phyloP scores from a whole-genome alignment of 2,329 filamentous ascomycete species.

The Calonectria hongkongensis region DNA sequence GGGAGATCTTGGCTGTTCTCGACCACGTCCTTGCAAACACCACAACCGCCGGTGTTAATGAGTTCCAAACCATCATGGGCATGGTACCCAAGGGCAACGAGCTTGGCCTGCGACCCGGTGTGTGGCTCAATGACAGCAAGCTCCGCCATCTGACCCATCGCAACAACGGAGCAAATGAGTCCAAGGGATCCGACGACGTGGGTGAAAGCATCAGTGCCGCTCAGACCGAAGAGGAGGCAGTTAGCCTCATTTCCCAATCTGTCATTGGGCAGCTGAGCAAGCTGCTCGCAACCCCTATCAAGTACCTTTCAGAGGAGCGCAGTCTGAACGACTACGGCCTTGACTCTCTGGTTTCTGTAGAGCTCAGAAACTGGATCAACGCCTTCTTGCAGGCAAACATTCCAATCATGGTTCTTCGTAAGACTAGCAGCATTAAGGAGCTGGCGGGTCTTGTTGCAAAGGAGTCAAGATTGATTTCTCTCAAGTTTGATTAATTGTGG shows the following conservation, averaged over 20 bases:
- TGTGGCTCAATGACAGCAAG: constrained; percentile 33
- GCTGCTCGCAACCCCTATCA: constrained; percentile 51
- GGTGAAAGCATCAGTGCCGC: constrained; percentile 36
- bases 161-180: background rate
- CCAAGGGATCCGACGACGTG: constrained; percentile 29
- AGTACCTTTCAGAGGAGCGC: constrained; percentile 50
- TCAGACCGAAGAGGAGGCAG: constrained; percentile 44
- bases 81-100: constrained; percentile 35
- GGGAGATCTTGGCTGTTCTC: constrained; percentile 44
- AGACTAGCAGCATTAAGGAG: constrained; percentile 50
- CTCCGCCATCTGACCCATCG: constrained; percentile 21
- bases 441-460: constrained; percentile 47
- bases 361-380: constrained; percentile 57
- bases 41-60: constrained; percentile 4
- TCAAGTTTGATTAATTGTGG: constrained; percentile 35
- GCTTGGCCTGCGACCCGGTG: constrained; percentile 27
- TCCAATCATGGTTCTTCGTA: constrained; percentile 48
- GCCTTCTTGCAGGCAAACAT: constrained; percentile 50
- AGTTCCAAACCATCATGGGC: constrained; percentile 34
- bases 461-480: constrained; percentile 49
- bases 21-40: constrained; percentile 34
- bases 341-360: constrained; percentile 58
- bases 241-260: constrained; percentile 41
- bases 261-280: constrained; percentile 51
- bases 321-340: constrained; percentile 53